phyloP scores from a whole-genome alignment of 2,329 filamentous ascomycete species.

The Phyllosticta capitalensis region DNA sequence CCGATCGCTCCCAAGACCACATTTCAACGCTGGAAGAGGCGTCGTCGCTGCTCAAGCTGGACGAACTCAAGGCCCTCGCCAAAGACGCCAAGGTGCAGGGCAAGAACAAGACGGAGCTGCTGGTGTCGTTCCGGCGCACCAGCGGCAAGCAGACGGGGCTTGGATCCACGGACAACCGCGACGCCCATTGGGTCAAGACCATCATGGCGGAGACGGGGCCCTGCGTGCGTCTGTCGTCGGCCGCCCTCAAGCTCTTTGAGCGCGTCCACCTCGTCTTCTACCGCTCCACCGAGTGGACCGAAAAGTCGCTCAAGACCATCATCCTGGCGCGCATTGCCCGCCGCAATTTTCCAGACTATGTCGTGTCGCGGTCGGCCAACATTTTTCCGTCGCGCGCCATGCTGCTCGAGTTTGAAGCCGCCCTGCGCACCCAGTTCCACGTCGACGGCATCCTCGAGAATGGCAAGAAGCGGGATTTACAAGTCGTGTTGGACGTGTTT shows the following conservation, averaged over 20 bases:
- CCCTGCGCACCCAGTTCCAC: slow-evolving; percentile 68
- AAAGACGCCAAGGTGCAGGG: slow-evolving; percentile 82
- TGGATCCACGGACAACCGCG: too few relatives aligned
- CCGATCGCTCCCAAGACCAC: slow-evolving; percentile 62
- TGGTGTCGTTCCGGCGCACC: slow-evolving; percentile 61
- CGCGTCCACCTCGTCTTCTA: slow-evolving; percentile 95
- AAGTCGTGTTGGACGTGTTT: slow-evolving; percentile 61
- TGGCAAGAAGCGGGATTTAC: slow-evolving; percentile 56
- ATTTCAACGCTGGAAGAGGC: slow-evolving; percentile 78
- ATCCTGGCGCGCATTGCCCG: slow-evolving; percentile 85
- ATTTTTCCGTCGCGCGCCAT: slow-evolving; percentile 71
- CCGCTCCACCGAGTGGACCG: slow-evolving; percentile 90
- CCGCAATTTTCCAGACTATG: slow-evolving; percentile 79
- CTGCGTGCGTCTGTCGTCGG: slow-evolving; percentile 69
- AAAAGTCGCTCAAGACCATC: slow-evolving; percentile 90
- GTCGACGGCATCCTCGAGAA: slow-evolving; percentile 77
- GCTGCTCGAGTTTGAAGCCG: slow-evolving; percentile 81
- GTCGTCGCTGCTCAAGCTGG: slow-evolving; percentile 68
- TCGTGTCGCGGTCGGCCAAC: slow-evolving; percentile 80
- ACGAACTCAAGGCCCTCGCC: slow-evolving; percentile 75
- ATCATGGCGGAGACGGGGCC: slow-evolving; percentile 70
- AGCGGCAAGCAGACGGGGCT: slow-evolving; percentile 69
- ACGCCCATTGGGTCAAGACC: slow-evolving; percentile 65
- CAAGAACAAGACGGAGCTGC: slow-evolving; percentile 75
- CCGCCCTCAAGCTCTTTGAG: slow-evolving; percentile 74